These are phyloP conservation scores for Leishmania turanica DNA, from an alignment of 208 protist genomes.

Conservation along the genomic window DNA sequence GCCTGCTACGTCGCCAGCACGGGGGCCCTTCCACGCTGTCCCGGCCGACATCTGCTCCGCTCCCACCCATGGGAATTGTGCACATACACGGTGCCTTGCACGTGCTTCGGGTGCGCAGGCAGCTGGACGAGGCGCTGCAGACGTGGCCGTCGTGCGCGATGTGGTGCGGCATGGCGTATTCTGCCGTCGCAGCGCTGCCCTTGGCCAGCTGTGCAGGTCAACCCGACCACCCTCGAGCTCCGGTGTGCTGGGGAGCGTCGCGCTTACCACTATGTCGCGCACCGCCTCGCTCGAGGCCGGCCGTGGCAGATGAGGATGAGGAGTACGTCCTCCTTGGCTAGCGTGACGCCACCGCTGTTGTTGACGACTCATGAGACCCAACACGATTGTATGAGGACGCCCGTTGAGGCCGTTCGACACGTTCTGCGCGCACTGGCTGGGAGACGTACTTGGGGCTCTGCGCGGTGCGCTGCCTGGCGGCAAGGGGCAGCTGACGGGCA, in stretches of 20 bases:
- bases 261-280: neutral
- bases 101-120: neutral
- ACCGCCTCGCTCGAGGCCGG: neutral
- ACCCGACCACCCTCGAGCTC: neutral
- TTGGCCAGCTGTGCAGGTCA: neutral
- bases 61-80: neutral
- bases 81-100: neutral
- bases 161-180: neutral
- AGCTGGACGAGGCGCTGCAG: neutral
- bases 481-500: neutral
- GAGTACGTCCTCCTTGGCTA: neutral
- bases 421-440: neutral
- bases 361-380: neutral
- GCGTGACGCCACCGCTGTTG: neutral
- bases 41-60: neutral
- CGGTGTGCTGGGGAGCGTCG: neutral
- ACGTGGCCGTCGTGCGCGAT: neutral
- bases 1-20: neutral
- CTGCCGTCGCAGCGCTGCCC: neutral
- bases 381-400: neutral
- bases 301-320: neutral
- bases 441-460: neutral
- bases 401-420: neutral
- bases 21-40: neutral
- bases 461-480: neutral